Percentiles rank a stretch among this genome's conserved stretches.
Evolutionary conservation across 2,329 filamentous ascomycete genomes (phyloP).

Genomic region (Hymenoscyphus linearis): DNA sequence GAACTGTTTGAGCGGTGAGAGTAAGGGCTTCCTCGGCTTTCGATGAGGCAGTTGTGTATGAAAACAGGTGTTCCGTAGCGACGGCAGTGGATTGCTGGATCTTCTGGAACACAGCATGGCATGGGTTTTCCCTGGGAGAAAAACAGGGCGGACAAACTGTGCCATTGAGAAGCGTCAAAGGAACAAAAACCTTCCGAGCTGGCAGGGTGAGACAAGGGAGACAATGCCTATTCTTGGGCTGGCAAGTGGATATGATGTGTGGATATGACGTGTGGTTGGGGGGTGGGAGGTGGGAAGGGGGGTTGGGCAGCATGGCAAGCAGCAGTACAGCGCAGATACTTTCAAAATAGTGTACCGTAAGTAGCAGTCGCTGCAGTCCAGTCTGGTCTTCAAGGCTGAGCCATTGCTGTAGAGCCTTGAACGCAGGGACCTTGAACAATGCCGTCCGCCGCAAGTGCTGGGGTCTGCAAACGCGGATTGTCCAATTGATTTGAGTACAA

Average conservation of each 20-base stretch:
- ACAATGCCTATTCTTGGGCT: constrained; percentile 7
- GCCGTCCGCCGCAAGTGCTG: constrained; percentile 16
- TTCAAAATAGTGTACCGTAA: no score
- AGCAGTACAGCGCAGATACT: background rate
- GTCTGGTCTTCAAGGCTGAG: no score
- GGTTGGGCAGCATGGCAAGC: background rate
- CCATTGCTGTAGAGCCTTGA: background rate
- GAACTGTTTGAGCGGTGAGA: constrained; percentile 32
- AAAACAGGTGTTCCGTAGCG: background rate
- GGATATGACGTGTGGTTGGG: background rate
- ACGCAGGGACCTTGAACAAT: constrained; percentile 20
- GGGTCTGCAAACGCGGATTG: constrained; percentile 29
- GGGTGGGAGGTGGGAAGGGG: background rate
- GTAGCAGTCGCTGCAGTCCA: no score
- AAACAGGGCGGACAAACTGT: background rate
- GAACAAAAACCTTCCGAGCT: background rate
- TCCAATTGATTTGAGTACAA: constrained; percentile 18
- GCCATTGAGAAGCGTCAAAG: constrained; percentile 1
- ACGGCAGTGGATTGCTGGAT: constrained; percentile 7
- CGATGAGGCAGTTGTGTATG: background rate
- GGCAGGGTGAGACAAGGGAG: constrained; percentile 2
- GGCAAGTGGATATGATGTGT: constrained; percentile 20
- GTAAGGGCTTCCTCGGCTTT: background rate
- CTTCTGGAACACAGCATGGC: constrained; percentile 23
- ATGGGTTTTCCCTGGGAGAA: constrained; percentile 2